phyloP scores from a whole-genome alignment of 208 protist species.

The Balamuthia mandrillaris region DNA sequence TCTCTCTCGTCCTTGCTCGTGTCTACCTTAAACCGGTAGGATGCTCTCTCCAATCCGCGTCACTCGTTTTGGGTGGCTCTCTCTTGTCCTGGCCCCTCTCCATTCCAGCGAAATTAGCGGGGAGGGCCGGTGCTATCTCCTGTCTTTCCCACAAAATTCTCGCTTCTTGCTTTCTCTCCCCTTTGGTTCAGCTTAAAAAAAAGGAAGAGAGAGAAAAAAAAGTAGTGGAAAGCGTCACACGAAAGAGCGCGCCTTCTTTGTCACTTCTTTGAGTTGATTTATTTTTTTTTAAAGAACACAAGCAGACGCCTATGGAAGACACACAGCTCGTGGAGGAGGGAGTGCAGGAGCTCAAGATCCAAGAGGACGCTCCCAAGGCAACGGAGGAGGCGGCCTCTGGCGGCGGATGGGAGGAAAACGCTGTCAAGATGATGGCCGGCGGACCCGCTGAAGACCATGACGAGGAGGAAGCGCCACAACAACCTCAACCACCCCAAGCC shows the following conservation, averaged over 20 bases:
- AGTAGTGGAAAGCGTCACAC: too few species aligned
- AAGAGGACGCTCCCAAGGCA: not conserved
- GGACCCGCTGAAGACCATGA: not conserved
- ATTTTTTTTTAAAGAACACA: not conserved
- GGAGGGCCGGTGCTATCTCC: too few species aligned
- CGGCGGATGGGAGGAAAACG: not conserved
- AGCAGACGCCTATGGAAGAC: not conserved
- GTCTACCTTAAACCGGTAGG: too few species aligned
- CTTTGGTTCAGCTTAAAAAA: too few species aligned
- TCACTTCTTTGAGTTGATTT: not conserved
- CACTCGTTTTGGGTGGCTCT: too few species aligned
- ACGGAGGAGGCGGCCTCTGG: not conserved
- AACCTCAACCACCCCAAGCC: not conserved
- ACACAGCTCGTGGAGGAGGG: constrained; percentile 14
- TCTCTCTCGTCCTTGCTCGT: too few species aligned
- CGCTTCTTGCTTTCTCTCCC: too few species aligned
- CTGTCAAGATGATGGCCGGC: not conserved
- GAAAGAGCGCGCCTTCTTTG: too few species aligned
- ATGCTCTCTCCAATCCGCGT: too few species aligned
- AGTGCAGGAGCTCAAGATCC: not conserved
- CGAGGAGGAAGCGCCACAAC: not conserved
- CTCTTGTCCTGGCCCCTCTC: too few species aligned
- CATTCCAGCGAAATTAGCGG: too few species aligned
- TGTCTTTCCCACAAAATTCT: too few species aligned
- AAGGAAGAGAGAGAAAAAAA: not conserved